Evolutionary conservation across 305 asterid species (phyloP).

Genomic region (Solanum aculeatissimum): DNA sequence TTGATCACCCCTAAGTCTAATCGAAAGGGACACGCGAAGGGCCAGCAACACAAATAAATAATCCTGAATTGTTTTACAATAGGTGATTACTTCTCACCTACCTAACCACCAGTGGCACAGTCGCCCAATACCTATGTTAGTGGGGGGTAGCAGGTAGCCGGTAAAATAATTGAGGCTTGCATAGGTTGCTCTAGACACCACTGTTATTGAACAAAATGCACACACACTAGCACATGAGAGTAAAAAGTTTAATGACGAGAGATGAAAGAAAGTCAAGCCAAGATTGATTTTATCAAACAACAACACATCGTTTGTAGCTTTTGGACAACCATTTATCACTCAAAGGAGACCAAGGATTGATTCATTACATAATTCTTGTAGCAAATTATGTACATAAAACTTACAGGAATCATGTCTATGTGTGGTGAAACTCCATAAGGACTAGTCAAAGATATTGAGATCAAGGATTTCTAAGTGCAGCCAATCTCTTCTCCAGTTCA

Average conservation of each 20-base stretch:
- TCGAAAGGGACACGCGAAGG: background rate
- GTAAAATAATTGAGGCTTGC: background rate
- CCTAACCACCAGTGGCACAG: background rate
- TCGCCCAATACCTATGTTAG: background rate
- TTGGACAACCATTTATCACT: background rate
- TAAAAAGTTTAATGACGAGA: background rate
- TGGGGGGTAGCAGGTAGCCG: background rate
- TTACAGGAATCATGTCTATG: background rate
- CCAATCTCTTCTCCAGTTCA: constrained; percentile 54
- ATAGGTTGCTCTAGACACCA: background rate
- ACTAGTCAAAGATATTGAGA: background rate
- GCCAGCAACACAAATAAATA: background rate
- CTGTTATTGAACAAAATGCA: background rate
- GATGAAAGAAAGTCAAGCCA: background rate
- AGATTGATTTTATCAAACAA: background rate
- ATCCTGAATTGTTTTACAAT: no score
- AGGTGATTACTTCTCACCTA: background rate
- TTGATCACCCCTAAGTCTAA: background rate
- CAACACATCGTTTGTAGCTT: background rate
- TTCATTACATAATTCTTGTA: background rate
- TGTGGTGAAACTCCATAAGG: background rate
- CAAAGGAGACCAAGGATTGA: background rate
- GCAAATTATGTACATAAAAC: background rate
- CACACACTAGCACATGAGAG: background rate
- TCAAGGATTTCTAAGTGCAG: constrained; percentile 61